Evolutionary conservation across 768 basidiomycete species (phyloP), one percentile per base, ranked within the genome.

Genomic region (Serendipita vermifera): DNA sequence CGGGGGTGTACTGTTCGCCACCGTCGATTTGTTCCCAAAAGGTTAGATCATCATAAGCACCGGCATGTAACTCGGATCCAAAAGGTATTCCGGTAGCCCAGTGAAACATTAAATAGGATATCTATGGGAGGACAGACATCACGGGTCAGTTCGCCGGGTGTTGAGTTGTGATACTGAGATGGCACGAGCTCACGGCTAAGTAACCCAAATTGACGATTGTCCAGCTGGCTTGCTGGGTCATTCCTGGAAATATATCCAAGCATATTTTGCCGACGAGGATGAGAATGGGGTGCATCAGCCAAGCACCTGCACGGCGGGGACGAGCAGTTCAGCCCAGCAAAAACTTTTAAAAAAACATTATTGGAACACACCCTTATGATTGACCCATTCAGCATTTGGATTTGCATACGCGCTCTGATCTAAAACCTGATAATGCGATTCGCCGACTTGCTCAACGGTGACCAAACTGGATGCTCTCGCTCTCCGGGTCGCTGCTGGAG

Each of bases 11-110:
- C 65, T 98, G 96, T 0, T 93, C 96, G 35, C 96, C 96, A 51
- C 88, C 86, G 69, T 99, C 96, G 51, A 99, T 99, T 75, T 99
- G 96, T 66, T 99, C 96, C 96, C 96, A 99, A 29, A 99, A 73
- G 0, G 96, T 98, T 46, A 98, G 77, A 63, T 97, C 90, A 67
- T 98, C 96, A 70, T 94, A 99, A 11, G 91, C 96, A 22, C 96
- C 96, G 9, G 83, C 85, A 62, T 89, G 86, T 39, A 85, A 72
- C 59, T 87, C 82, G 57, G 80, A 83, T 64, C 91, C 85, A 68
- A 98, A 98, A 5, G 94, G 94, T 38, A 94, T 91, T 55, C 94
- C 94, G 6, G 92, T 97, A 51, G 92, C 91, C 78, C 88, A 90
- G 67, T 98, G 94, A 75, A 98, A 98, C 87, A 98, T 93, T 59